Evolutionary conservation across 2,329 filamentous ascomycete genomes (phyloP).

Genomic region (Neofusicoccum laricinum): DNA sequence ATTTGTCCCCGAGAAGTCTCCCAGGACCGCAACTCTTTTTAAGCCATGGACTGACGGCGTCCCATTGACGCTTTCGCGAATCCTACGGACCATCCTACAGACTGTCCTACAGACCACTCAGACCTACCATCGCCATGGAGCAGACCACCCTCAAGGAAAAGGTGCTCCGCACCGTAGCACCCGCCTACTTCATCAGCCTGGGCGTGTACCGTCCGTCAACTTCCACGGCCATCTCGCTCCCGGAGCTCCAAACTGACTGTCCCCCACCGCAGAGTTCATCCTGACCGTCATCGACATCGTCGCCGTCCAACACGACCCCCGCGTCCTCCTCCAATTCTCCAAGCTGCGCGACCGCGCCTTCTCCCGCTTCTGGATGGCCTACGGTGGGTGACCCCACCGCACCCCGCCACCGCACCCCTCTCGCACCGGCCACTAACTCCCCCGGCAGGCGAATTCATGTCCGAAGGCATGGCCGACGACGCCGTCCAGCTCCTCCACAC

Average conservation of each 20-base stretch:
- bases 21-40: too few relatives aligned
- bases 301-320: slow-evolving; percentile 27
- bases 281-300: slow-evolving; percentile 33
- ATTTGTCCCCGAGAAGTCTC: too few relatives aligned
- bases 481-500: slow-evolving; percentile 26
- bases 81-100: too few relatives aligned
- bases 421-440: slow-evolving; percentile 32
- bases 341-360: slow-evolving; percentile 32
- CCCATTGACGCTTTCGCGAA: too few relatives aligned
- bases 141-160: slow-evolving; percentile 9
- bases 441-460: slow-evolving; percentile 32
- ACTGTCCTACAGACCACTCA: background rate
- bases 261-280: slow-evolving; percentile 28
- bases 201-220: slow-evolving; percentile 26
- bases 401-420: slow-evolving; percentile 12
- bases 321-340: slow-evolving; percentile 28
- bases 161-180: slow-evolving; percentile 9
- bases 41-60: too few relatives aligned
- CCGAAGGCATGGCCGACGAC: slow-evolving; percentile 34
- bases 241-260: background rate
- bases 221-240: background rate
- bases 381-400: slow-evolving; percentile 27
- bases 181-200: slow-evolving; percentile 26
- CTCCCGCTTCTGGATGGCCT: slow-evolving; percentile 33
- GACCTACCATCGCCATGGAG: background rate